Conservation (phyloP, 352 stramenopile species). For the Plasmopara halstedii region DNA sequence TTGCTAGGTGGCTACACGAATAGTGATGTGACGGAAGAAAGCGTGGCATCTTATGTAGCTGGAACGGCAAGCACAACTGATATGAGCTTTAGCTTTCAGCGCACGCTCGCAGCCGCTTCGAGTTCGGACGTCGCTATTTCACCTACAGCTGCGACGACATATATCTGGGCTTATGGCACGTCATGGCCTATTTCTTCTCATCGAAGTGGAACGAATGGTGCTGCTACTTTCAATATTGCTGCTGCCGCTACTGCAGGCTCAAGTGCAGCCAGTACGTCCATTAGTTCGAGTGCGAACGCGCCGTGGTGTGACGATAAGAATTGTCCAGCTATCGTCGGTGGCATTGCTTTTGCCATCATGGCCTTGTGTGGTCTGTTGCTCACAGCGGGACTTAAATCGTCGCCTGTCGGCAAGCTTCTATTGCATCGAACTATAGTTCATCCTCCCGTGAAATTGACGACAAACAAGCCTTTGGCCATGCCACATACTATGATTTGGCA, state of each 20-base stretch:
- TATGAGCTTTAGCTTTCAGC: constrained; percentile 71
- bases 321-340: constrained; percentile 52
- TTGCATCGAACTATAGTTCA: constrained; percentile 40
- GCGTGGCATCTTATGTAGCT: constrained; percentile 32
- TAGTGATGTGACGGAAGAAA: constrained; percentile 35
- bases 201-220: constrained; percentile 37
- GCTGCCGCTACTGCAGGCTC: constrained; percentile 9
- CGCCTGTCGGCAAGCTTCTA: constrained; percentile 30
- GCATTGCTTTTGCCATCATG: constrained; percentile 43
- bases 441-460: constrained; percentile 45
- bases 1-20: constrained; percentile 40
- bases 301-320: constrained; percentile 55
- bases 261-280: constrained; percentile 14
- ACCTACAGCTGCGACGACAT: constrained; percentile 20
- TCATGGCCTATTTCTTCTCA: constrained; percentile 59
- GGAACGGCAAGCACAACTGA: constrained; percentile 25
- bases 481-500: constrained; percentile 44
- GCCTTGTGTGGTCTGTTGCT: constrained; percentile 44
- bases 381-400: constrained; percentile 29
- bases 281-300: constrained; percentile 12
- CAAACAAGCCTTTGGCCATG: constrained; percentile 32
- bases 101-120: constrained; percentile 40
- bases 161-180: constrained; percentile 70
- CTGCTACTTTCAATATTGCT: constrained; percentile 43
- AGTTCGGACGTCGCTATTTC: constrained; percentile 43